Percentiles rank a stretch among this genome's conserved stretches.
phyloP scores from a whole-genome alignment of 345 rosid species.

The Eucalyptus erythrocorys region DNA sequence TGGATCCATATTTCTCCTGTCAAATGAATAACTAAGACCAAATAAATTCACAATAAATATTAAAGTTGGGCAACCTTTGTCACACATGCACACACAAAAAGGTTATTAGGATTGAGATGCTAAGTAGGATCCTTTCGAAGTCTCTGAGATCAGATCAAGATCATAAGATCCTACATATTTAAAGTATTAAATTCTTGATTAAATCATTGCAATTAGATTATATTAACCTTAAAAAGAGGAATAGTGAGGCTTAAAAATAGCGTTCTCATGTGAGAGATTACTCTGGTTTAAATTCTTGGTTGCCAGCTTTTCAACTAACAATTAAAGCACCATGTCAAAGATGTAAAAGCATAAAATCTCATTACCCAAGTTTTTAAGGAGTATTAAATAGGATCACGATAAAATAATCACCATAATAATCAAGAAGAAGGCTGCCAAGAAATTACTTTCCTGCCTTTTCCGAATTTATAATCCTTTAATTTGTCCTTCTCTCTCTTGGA shows the following conservation, averaged over 20 bases:
- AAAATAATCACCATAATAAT: neutral
- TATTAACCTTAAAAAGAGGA: neutral
- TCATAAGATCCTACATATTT: neutral
- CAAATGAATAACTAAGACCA: neutral
- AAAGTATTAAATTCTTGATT: too few species aligned
- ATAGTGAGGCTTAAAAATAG: too few species aligned
- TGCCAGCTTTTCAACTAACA: too few species aligned
- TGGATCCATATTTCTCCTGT: conserved; percentile 27
- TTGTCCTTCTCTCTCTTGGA: neutral
- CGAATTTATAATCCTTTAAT: too few species aligned
- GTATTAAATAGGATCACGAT: neutral
- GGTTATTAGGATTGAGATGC: too few species aligned
- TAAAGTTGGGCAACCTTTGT: neutral
- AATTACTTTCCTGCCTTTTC: neutral
- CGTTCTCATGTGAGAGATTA: too few species aligned
- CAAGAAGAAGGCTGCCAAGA: too few species aligned
- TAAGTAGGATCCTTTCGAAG: too few species aligned
- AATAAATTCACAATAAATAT: neutral
- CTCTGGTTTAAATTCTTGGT: too few species aligned
- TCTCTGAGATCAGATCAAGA: neutral
- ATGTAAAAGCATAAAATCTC: neutral
- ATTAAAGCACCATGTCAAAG: neutral
- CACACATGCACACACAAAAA: too few species aligned
- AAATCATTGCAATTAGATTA: too few species aligned
- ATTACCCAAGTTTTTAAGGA: neutral